Evolutionary conservation across 169 alveolate genomes (phyloP).

Genomic region (Eimeria sp.): DNA sequence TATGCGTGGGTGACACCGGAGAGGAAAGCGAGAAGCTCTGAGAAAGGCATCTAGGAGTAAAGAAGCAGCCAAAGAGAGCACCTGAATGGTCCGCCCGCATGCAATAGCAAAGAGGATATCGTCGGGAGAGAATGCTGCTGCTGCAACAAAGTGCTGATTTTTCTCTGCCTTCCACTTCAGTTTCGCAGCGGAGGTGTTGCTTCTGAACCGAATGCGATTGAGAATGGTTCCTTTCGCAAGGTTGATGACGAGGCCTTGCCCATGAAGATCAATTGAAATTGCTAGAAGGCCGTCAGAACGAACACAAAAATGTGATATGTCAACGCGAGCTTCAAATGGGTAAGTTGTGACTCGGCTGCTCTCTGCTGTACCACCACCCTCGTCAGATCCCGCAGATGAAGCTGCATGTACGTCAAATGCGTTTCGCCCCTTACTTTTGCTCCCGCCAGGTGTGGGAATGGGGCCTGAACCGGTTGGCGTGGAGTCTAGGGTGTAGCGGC

Average conservation of each 20-base stretch:
- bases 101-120: slow-evolving; percentile 72
- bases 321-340: slow-evolving; percentile 67
- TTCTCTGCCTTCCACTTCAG: slow-evolving; percentile 17
- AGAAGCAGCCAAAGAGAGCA: neutral
- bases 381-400: neutral
- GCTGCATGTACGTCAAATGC: neutral
- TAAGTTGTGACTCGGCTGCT: neutral
- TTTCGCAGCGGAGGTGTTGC: slow-evolving; percentile 61
- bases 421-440: neutral
- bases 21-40: no score
- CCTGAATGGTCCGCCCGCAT: slow-evolving; percentile 74
- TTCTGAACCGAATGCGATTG: slow-evolving; percentile 49
- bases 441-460: neutral
- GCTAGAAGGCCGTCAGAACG: slow-evolving; percentile 69
- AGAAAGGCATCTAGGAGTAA: no score
- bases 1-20: no score
- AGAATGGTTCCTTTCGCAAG: slow-evolving; percentile 50
- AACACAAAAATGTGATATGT: slow-evolving; percentile 27
- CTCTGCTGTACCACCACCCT: slow-evolving; percentile 55
- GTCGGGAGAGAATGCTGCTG: slow-evolving; percentile 81
- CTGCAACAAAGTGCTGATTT: slow-evolving; percentile 63
- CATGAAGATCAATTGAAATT: slow-evolving; percentile 66
- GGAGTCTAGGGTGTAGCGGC: slow-evolving; percentile 46
- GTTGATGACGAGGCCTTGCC: slow-evolving; percentile 69
- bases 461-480: slow-evolving; percentile 47